A percentile compares a stretch with the other conserved stretches of the same genome.
Conservation (phyloP, 441 rosid genomes). For the Aleurites moluccanus region DNA sequence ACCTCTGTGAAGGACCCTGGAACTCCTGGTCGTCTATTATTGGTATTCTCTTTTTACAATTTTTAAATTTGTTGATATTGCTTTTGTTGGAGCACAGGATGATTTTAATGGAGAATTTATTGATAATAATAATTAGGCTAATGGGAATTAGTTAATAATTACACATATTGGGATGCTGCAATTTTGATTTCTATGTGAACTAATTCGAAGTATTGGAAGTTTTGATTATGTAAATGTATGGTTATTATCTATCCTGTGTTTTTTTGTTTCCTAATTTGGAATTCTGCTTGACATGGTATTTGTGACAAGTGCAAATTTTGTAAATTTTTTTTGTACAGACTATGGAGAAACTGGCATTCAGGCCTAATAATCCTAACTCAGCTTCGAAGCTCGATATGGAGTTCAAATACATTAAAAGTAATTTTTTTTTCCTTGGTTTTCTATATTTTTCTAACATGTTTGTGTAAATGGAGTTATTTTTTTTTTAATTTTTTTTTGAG, state of each 20-base stretch:
- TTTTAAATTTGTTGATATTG: not conserved
- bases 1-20: slow-evolving; percentile 75
- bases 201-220: not conserved
- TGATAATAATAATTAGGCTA: not conserved
- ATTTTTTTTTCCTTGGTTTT: not conserved
- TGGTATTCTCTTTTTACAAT: slow-evolving; percentile 39
- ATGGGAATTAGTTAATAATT: not conserved
- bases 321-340: slow-evolving; percentile 35
- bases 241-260: not conserved
- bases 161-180: not conserved
- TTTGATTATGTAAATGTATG: not conserved
- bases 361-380: slow-evolving; percentile 66
- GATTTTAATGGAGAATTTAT: not conserved
- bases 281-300: not conserved
- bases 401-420: slow-evolving; percentile 69
- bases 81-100: not conserved
- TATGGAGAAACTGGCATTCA: slow-evolving; percentile 58
- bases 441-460: not conserved
- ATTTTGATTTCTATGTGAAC: not conserved
- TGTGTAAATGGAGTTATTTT: slow-evolving; percentile 1
- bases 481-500: no score
- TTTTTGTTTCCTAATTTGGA: not conserved
- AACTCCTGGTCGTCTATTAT: slow-evolving; percentile 59
- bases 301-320: not conserved
- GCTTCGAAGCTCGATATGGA: slow-evolving; percentile 65